A percentile compares a stretch with the other conserved stretches of the same genome.
These are phyloP conservation scores for Arthrobotrys sinensis DNA, from an alignment of 2,329 filamentous ascomycete species.

Conservation along the genomic window DNA sequence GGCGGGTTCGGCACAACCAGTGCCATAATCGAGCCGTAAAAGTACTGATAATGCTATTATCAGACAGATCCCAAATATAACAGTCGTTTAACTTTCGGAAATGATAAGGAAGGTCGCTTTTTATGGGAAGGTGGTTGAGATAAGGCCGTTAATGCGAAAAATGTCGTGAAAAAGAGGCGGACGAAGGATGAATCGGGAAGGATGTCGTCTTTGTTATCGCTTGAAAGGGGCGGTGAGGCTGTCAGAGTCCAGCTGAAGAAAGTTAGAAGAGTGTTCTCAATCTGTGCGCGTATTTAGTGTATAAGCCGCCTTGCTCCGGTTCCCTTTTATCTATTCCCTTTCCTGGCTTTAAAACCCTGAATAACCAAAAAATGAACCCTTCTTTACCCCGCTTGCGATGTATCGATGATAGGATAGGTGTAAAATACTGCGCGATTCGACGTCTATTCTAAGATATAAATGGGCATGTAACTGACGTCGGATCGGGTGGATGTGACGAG, in stretches of 20 bases:
- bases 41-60: conserved; percentile 23
- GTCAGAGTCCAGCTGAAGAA: conserved; percentile 18
- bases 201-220: conserved; percentile 6
- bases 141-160: conserved; percentile 8
- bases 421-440: conserved; percentile 12
- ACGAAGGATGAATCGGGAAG: conserved; percentile 4
- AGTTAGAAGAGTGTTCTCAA: neutral
- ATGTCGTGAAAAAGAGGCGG: neutral
- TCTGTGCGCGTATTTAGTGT: neutral
- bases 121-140: conserved; percentile 7
- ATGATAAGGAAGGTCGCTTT: conserved; percentile 5
- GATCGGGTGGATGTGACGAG: neutral
- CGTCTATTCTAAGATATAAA: neutral
- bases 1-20: conserved; percentile 68
- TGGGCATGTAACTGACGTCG: neutral
- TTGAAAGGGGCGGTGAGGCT: conserved; percentile 18
- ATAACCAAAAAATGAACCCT: neutral
- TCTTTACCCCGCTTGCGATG: conserved; percentile 32
- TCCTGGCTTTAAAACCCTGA: neutral
- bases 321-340: conserved; percentile 2
- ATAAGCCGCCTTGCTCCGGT: neutral
- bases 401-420: conserved; percentile 13
- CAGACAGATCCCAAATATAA: conserved; percentile 7
- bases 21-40: conserved; percentile 55
- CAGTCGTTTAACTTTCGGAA: neutral